Conservation (phyloP, 2,329 filamentous ascomycete genomes). For the Colletotrichum navitas region DNA sequence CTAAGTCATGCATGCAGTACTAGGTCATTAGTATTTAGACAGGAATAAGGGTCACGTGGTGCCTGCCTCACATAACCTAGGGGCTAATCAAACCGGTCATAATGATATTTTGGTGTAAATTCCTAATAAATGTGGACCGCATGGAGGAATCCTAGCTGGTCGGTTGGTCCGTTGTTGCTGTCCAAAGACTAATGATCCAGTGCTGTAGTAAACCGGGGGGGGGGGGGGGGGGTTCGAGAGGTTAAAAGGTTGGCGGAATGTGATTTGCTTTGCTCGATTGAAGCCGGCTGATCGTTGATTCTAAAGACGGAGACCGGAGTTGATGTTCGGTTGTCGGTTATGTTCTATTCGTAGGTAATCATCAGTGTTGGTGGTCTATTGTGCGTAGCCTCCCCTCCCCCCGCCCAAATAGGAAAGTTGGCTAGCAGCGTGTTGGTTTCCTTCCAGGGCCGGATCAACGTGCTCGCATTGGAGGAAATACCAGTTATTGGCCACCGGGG, state of each 20-base stretch:
- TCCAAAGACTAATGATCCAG: too few species aligned
- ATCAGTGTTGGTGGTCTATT: neutral
- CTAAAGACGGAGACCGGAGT: neutral
- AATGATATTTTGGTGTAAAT: too few species aligned
- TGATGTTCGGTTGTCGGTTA: neutral
- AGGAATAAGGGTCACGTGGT: too few species aligned
- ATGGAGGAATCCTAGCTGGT: too few species aligned
- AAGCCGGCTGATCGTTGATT: neutral
- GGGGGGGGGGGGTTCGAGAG: too few species aligned
- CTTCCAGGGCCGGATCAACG: constrained; percentile 3
- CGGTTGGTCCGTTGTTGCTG: too few species aligned
- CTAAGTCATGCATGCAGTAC: too few species aligned
- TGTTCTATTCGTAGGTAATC: neutral
- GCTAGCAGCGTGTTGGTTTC: neutral
- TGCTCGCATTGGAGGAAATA: constrained; percentile 4
- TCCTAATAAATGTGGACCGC: too few species aligned
- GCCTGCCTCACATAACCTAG: too few species aligned
- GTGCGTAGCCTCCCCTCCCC: too few species aligned
- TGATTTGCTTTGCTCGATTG: neutral
- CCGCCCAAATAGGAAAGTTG: neutral
- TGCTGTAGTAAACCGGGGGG: neutral
- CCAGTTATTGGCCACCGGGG: neutral
- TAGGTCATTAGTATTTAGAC: too few species aligned
- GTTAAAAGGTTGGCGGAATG: neutral
- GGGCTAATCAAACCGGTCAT: too few species aligned